Evolutionary conservation across 805 yeast genomes (phyloP), one percentile per base, ranked within the genome.

Genomic region (Priceomyces castillae): DNA sequence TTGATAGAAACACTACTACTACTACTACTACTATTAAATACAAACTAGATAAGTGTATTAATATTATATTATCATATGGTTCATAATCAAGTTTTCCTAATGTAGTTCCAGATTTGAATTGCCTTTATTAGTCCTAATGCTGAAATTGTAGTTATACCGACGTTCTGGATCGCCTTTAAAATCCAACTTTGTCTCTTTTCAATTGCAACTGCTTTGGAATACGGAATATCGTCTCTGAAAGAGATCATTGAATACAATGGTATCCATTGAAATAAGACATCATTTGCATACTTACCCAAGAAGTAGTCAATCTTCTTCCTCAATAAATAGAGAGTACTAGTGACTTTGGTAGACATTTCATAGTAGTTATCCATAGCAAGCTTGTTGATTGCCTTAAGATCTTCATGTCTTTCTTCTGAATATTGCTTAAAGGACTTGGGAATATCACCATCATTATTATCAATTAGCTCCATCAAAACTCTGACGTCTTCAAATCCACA

Each of bases 231-330:
- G 5, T 83, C 80, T 48, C 96, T 72, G 67, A 90, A 90, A 1
- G 96, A 84, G 2, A 90, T 87, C 97, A 90, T 90, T 7, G 96
- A 82, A 62, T 90, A 90, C 54, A 90, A 68, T 1, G 97, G 96
- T 25, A 89, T 65, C 95, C 96, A 87, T 30, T 59, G 63, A 44
- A 67, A 61, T 4, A 53, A 50, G 18, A 35, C 39, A 15, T 80
- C 82, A 44, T 81, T 82, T 19, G 82, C 62, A 9, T 73, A 48
- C 39, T 73, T 75, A 7, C 89, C 84, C 42, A 90, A 64, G 3
- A 78, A 47, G 39, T 77, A 77, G 58, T 90, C 97, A 9, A 88
- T 59, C 38, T 71, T 68, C 59, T 89, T 90, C 39, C 92, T 73
- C 44, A 85, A 49, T 42, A 82, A 62, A 56, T 82, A 90, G 40